These are phyloP conservation scores for Alternaria postmessia DNA, from an alignment of 2,329 filamentous ascomycete genomes.

Conservation along the genomic window DNA sequence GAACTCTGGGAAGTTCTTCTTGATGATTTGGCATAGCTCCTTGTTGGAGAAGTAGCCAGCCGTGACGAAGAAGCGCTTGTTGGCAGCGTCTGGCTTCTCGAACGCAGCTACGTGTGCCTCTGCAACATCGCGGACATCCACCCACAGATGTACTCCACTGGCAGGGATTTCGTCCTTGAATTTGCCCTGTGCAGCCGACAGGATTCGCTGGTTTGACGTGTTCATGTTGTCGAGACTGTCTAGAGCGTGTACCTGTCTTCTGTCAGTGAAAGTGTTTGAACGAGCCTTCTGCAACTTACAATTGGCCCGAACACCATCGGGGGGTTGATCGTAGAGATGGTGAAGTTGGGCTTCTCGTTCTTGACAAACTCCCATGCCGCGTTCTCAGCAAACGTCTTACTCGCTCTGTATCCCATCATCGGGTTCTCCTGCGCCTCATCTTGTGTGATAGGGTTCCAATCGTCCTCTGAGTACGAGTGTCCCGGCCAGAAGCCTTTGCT, in stretches of 20 bases:
- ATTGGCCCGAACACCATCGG: slow-evolving; percentile 61
- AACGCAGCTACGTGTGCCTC: slow-evolving; percentile 68
- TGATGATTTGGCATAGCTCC: slow-evolving; percentile 64
- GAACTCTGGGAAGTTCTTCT: slow-evolving; percentile 64
- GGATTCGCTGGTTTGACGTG: slow-evolving; percentile 74
- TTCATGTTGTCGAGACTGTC: slow-evolving; percentile 71
- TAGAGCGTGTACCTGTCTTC: slow-evolving; percentile 61
- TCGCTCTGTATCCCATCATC: slow-evolving; percentile 59
- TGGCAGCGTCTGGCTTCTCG: slow-evolving; percentile 64
- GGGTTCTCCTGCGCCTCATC: slow-evolving; percentile 58
- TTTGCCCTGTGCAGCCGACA: slow-evolving; percentile 69
- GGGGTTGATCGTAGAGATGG: slow-evolving; percentile 59
- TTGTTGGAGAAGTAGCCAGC: slow-evolving; percentile 69
- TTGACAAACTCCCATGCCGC: slow-evolving; percentile 63
- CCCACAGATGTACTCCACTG: slow-evolving; percentile 62
- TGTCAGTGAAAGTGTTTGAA: slow-evolving; percentile 16
- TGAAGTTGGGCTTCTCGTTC: slow-evolving; percentile 61
- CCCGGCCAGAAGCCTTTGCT: slow-evolving; percentile 60
- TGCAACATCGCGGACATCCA: slow-evolving; percentile 65
- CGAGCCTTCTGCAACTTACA: slow-evolving; percentile 35
- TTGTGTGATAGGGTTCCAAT: slow-evolving; percentile 66
- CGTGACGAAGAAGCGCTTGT: slow-evolving; percentile 69
- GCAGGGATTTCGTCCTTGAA: slow-evolving; percentile 65
- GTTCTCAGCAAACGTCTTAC: slow-evolving; percentile 69
- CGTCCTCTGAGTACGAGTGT: slow-evolving; percentile 61